A percentile compares a stretch with the other conserved stretches of the same genome.
phyloP scores from a whole-genome alignment of 2,329 filamentous ascomycete species.

The Helotiales sp. region DNA sequence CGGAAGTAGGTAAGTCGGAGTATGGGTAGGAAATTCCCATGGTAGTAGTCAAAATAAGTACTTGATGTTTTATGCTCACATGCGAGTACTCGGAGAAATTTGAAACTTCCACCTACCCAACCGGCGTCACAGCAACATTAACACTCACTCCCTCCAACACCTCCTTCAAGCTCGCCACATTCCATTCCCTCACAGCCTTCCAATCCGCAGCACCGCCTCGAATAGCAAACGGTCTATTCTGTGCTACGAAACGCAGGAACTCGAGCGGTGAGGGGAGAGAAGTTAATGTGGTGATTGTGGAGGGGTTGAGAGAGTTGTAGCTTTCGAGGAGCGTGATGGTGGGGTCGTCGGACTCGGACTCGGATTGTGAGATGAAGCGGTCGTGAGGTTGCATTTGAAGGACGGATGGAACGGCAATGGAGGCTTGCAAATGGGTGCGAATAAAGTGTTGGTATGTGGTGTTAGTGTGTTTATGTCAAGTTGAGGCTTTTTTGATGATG shows the following conservation, averaged over 20 bases:
- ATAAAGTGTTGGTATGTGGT: not conserved
- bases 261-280: slow-evolving; percentile 75
- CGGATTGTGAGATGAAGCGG: slow-evolving; percentile 5
- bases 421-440: not conserved
- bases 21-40: no score
- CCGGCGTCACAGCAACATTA: slow-evolving; percentile 79
- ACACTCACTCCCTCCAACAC: slow-evolving; percentile 62
- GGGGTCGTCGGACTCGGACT: slow-evolving; percentile 43
- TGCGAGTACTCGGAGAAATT: no score
- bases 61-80: no score
- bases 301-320: slow-evolving; percentile 76
- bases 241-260: slow-evolving; percentile 78
- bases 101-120: slow-evolving; percentile 38
- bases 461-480: not conserved
- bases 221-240: slow-evolving; percentile 77
- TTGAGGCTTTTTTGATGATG: not conserved
- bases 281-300: slow-evolving; percentile 62
- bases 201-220: slow-evolving; percentile 66
- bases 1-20: no score
- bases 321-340: slow-evolving; percentile 63
- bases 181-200: slow-evolving; percentile 68
- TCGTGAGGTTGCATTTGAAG: not conserved
- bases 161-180: slow-evolving; percentile 60
- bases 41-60: no score
- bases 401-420: not conserved